phyloP scores from a whole-genome alignment of 257 asterid species.

The Solanum ossicruentum region DNA sequence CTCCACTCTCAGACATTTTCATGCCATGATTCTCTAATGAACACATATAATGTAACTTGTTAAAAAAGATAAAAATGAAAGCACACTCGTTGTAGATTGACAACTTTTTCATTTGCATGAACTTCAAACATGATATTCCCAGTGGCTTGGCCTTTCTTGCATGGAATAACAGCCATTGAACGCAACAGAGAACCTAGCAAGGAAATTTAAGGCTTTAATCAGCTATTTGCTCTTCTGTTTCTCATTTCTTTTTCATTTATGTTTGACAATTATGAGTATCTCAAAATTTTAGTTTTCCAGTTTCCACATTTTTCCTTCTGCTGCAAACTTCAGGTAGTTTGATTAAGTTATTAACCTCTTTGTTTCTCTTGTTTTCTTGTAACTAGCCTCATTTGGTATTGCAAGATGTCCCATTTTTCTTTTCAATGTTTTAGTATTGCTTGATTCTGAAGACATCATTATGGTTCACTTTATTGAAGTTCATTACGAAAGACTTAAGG shows the following conservation, averaged over 20 bases:
- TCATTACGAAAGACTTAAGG: slow-evolving; percentile 32
- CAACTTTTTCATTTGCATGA: background rate
- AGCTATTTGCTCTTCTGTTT: background rate
- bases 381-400: background rate
- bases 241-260: background rate
- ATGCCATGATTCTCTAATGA: background rate
- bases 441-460: slow-evolving; percentile 2
- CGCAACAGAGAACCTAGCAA: background rate
- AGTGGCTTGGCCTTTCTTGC: background rate
- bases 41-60: background rate
- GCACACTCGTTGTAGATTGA: background rate
- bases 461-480: slow-evolving; percentile 25
- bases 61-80: background rate
- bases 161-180: background rate
- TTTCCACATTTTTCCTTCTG: background rate
- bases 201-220: background rate
- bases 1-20: background rate
- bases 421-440: background rate
- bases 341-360: background rate
- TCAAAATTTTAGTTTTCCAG: background rate
- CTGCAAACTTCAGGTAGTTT: background rate
- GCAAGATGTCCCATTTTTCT: background rate
- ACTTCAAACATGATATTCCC: background rate
- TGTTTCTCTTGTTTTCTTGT: background rate
- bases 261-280: background rate